These are phyloP conservation scores for Chalara sp. DNA, from an alignment of 2,329 filamentous ascomycete genomes.

Conservation along the genomic window DNA sequence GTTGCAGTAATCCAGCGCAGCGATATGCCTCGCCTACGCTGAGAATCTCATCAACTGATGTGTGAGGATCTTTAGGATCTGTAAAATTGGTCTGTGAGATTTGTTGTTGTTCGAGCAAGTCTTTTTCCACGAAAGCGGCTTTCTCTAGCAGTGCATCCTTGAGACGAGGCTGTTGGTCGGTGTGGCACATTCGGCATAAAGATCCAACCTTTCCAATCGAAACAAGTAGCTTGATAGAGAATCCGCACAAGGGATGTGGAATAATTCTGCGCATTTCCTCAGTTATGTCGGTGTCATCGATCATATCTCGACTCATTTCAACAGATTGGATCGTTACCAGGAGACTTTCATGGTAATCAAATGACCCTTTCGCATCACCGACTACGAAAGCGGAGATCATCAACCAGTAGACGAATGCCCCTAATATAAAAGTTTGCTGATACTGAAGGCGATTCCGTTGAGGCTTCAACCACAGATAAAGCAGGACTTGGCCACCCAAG, in stretches of 20 bases:
- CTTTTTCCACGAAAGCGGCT: not conserved
- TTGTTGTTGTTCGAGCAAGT: not conserved
- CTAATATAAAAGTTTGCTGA: constrained; percentile 8
- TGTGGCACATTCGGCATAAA: constrained; percentile 3
- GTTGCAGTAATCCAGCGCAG: constrained; percentile 7
- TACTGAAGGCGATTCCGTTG: constrained; percentile 2
- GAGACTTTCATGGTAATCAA: constrained; percentile 4
- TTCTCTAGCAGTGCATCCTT: not conserved
- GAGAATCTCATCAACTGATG: constrained; percentile 5
- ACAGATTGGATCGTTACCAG: not conserved
- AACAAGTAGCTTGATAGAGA: constrained; percentile 3
- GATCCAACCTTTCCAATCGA: constrained; percentile 5
- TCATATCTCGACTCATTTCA: not conserved
- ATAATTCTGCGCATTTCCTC: not conserved
- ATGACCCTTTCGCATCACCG: constrained; percentile 2
- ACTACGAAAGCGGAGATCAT: constrained; percentile 6
- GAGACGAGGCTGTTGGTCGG: not conserved
- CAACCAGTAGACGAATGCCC: constrained; percentile 8
- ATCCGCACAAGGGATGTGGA: constrained; percentile 4
- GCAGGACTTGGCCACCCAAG: constrained; percentile 6
- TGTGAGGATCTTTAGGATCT: constrained; percentile 3
- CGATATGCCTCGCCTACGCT: constrained; percentile 8
- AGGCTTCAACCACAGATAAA: constrained; percentile 2
- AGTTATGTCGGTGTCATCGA: not conserved
- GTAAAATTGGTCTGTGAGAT: not conserved